Conservation (phyloP, 768 basidiomycete species). For the Boletus rubroflammeus region DNA sequence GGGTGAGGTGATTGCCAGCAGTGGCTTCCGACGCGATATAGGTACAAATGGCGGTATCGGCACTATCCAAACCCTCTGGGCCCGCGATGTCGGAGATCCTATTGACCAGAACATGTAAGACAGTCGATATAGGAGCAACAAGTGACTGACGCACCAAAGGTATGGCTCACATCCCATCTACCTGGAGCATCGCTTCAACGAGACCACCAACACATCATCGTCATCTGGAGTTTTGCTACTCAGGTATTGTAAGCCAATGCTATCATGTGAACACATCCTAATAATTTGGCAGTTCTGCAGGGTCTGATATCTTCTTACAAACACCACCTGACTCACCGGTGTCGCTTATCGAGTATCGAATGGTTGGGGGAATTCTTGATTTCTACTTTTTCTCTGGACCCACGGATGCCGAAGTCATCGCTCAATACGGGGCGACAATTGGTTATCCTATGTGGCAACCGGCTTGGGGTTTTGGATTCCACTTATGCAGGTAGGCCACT, state of each 20-base stretch:
- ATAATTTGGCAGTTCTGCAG: constrained; percentile 48
- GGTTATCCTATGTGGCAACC: constrained; percentile 72
- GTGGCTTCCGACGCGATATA: constrained; percentile 63
- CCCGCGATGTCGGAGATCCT: constrained; percentile 58
- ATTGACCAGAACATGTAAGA: constrained; percentile 63
- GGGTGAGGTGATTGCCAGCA: constrained; percentile 68
- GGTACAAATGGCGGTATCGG: constrained; percentile 46
- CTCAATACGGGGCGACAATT: constrained; percentile 66
- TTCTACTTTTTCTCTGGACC: constrained; percentile 74
- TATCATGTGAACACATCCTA: neutral
- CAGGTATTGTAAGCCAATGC: constrained; percentile 38
- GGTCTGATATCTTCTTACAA: constrained; percentile 65
- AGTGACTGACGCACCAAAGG: constrained; percentile 28
- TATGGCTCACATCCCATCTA: constrained; percentile 75
- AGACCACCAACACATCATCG: constrained; percentile 44
- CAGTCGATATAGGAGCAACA: neutral
- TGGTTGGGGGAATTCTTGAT: constrained; percentile 72
- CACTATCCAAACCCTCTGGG: constrained; percentile 68
- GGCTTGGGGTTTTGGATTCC: constrained; percentile 75
- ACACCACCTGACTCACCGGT: constrained; percentile 52
- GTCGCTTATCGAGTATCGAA: constrained; percentile 68
- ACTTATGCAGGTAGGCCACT: constrained; percentile 53
- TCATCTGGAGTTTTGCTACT: constrained; percentile 78
- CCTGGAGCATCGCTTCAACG: constrained; percentile 67
- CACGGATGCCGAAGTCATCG: constrained; percentile 49